phyloP scores from a whole-genome alignment of 495 filamentous ascomycete species.

The Saxophila tyrrhenica region DNA sequence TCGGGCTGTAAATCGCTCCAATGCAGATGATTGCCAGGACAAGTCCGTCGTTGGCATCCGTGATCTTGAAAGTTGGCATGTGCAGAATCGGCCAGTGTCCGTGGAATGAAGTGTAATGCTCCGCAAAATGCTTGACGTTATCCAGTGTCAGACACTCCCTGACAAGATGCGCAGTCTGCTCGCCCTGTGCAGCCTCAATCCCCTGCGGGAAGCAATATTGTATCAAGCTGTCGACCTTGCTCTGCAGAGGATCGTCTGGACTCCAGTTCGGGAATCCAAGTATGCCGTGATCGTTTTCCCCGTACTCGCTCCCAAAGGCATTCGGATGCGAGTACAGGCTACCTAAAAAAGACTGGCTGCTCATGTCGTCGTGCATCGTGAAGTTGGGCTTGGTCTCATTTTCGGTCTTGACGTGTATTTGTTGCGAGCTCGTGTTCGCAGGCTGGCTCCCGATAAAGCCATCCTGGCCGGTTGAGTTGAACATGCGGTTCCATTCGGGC shows the following conservation, averaged over 20 bases:
- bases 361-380: conserved; percentile 7
- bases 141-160: conserved; percentile 43
- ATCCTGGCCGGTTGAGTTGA: conserved; percentile 19
- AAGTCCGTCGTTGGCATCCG: conserved; percentile 48
- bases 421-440: conserved; percentile 20
- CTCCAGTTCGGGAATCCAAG: conserved; percentile 26
- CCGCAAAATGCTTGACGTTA: conserved; percentile 51
- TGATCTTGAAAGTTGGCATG: conserved; percentile 52
- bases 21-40: conserved; percentile 52
- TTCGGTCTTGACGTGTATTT: conserved; percentile 18
- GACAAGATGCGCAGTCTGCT: conserved; percentile 29
- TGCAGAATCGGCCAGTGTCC: conserved; percentile 60
- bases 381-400: conserved; percentile 11
- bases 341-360: conserved; percentile 22
- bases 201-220: conserved; percentile 43
- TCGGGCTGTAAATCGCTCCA: conserved; percentile 55
- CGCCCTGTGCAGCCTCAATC: conserved; percentile 25
- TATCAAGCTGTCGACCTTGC: conserved; percentile 26
- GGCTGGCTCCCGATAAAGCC: conserved; percentile 19
- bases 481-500: conserved; percentile 19
- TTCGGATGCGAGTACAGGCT: conserved; percentile 21
- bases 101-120: conserved; percentile 51
- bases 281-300: conserved; percentile 19
- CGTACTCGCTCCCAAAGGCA: conserved; percentile 17
- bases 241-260: conserved; percentile 27